Conservation (phyloP, 352 stramenopile genomes). For the Lagenidium giganteum region DNA sequence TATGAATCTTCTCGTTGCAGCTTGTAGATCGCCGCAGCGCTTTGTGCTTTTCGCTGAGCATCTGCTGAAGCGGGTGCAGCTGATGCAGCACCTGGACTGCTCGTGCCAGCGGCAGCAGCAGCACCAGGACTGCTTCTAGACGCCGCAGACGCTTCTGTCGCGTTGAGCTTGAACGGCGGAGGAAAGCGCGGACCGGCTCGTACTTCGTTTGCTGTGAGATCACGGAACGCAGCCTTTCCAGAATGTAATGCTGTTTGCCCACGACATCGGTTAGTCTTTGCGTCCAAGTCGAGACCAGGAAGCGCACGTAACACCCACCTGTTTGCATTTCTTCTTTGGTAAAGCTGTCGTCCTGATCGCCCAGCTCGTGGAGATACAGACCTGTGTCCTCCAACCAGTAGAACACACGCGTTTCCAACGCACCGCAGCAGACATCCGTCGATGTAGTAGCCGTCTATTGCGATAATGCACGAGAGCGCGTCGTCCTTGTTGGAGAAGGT, state of each 20-base stretch:
- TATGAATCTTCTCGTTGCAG: conserved; percentile 13
- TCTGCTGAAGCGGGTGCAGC: conserved; percentile 19
- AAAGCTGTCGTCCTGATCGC: conserved; percentile 91
- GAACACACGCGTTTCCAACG: no score
- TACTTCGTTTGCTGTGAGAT: conserved; percentile 35
- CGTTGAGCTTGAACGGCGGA: conserved; percentile 12
- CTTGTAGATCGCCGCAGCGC: conserved; percentile 64
- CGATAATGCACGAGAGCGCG: conserved; percentile 86
- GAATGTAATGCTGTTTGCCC: conserved; percentile 48
- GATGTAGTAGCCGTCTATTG: conserved; percentile 88
- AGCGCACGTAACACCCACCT: conserved; percentile 20
- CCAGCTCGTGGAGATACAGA: conserved; percentile 92
- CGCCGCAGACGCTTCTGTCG: not conserved
- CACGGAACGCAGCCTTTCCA: conserved; percentile 67
- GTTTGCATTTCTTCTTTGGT: conserved; percentile 94
- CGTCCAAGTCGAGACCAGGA: not conserved
- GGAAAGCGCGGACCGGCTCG: conserved; percentile 53
- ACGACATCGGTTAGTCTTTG: conserved; percentile 4
- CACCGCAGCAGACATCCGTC: conserved; percentile 74
- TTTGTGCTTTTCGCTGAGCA: conserved; percentile 66
- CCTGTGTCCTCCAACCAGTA: no score
- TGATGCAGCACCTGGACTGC: conserved; percentile 1
- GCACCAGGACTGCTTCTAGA: not conserved
- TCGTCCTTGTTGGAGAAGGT: conserved; percentile 91
- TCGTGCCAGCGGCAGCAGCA: not conserved